These are phyloP conservation scores for Plasmodium ovale DNA, from an alignment of 169 alveolate genomes.

Conservation along the genomic window DNA sequence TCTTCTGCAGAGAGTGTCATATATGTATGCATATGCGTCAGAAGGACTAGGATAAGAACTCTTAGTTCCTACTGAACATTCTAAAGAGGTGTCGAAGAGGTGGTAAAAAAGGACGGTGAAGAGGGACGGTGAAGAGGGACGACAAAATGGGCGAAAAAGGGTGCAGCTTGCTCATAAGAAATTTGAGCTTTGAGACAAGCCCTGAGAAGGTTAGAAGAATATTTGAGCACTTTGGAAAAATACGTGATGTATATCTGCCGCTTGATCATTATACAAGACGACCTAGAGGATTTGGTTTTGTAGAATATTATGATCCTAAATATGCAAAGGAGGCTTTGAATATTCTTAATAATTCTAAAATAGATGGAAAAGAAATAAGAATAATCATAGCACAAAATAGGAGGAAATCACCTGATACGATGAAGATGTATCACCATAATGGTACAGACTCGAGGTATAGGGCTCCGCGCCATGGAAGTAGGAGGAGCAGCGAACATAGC, in stretches of 20 bases:
- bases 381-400: constrained; percentile 93
- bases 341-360: constrained; percentile 87
- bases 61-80: too few species aligned
- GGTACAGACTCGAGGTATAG: constrained; percentile 25
- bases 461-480: neutral
- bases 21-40: too few species aligned
- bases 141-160: constrained; percentile 74
- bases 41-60: too few species aligned
- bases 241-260: constrained; percentile 91
- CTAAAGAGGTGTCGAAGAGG: too few species aligned
- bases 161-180: constrained; percentile 86
- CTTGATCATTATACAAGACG: constrained; percentile 85
- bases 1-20: too few species aligned
- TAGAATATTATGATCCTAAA: constrained; percentile 89
- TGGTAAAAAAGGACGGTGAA: too few species aligned
- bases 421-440: constrained; percentile 82
- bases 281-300: constrained; percentile 94
- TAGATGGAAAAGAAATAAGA: constrained; percentile 90
- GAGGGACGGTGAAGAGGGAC: neutral
- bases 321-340: constrained; percentile 92
- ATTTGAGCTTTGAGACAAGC: constrained; percentile 87
- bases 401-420: constrained; percentile 91
- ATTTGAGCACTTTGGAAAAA: constrained; percentile 89
- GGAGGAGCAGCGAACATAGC: neutral
- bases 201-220: constrained; percentile 87